A percentile compares a stretch with the other conserved stretches of the same genome.
Evolutionary conservation across 139 green algal genomes (phyloP).

Genomic region (Yamagishiella unicocca): DNA sequence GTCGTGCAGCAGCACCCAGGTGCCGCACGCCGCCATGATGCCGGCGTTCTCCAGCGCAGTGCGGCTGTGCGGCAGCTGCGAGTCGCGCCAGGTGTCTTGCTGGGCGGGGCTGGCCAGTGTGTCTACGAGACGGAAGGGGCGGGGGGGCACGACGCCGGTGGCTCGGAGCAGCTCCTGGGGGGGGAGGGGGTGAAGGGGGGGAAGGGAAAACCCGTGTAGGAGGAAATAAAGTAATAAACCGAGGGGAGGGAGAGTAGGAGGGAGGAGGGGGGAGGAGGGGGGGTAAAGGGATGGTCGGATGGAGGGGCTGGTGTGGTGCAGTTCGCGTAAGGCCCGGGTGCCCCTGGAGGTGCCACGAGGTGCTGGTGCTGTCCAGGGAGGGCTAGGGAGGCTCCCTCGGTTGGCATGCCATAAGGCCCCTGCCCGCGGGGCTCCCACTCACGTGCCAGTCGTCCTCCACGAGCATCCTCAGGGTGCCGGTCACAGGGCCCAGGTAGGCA

Average conservation of each 20-base stretch:
- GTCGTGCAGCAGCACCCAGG: slow-evolving; percentile 53
- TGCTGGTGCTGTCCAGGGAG: too few relatives aligned
- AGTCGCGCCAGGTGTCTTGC: slow-evolving; percentile 51
- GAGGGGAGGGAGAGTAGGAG: too few relatives aligned
- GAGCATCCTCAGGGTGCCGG: slow-evolving; percentile 42
- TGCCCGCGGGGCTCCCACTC: background rate
- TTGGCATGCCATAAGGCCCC: too few relatives aligned
- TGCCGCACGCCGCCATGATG: slow-evolving; percentile 52
- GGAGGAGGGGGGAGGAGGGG: background rate
- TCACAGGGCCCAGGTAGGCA: slow-evolving; percentile 55
- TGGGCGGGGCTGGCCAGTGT: slow-evolving; percentile 26
- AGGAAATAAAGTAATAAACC: too few relatives aligned
- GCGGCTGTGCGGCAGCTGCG: slow-evolving; percentile 44
- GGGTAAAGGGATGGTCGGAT: too few relatives aligned
- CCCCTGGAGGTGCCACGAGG: too few relatives aligned
- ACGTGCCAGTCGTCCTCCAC: slow-evolving; percentile 48
- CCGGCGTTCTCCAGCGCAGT: slow-evolving; percentile 59
- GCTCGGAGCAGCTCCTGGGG: background rate
- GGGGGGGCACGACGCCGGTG: slow-evolving; percentile 10
- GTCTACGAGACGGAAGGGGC: slow-evolving; percentile 43
- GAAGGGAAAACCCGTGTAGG: too few relatives aligned
- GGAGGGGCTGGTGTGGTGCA: background rate
- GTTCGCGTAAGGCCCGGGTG: background rate
- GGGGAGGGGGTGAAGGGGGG: background rate
- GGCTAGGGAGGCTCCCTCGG: too few relatives aligned